Base-by-base conservation (phyloP, 2,329 filamentous ascomycete species). In the Ophiognomonia clavigignenti-juglandacearum region DNA sequence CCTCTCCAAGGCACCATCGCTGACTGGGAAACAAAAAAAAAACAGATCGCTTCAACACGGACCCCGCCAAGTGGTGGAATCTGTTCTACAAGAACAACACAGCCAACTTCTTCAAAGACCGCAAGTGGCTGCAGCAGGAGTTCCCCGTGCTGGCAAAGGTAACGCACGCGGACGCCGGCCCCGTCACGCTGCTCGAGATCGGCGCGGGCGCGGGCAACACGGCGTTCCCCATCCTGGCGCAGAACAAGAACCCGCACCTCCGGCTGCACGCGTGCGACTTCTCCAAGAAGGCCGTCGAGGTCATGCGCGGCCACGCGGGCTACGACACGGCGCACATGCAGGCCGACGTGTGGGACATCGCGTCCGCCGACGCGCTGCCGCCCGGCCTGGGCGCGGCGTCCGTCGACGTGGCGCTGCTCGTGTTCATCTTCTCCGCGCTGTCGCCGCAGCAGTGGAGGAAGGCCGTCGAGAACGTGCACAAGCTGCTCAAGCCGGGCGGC, bases 81-180 rank as follows among this genome's bases (percentile, higher is more conserved):
- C 72, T 86, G 46, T 98, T 98, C 70, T 98, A 98, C 74, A 91
- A 93, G 69, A 96, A 97, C 71, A 97, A 98, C 68, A 88, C 87
- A 18, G 80, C 85, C 59, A 97, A 97, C 62, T 98, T 98, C 70
- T 98, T 98, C 81, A 98, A 98, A 70, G 87, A 98, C 63, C 81
- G 93, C 54, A 97, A 97, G 65, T 98, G 93, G 93, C 72, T 98
- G 26, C 85, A 86, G 54, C 92, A 97, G 65, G 93, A 98, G 65
- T 98, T 98, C 55, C 93, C 93, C 0, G 72, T 97, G 4, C 72
- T 98, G n/a, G 80, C 77, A 20, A 78, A 87, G 48, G 77, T 96
- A 42, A 92, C 86, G 11, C 71, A 76, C 48, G 77, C 81, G 53
- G 82, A 83, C 48, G 82, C 85, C 3, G 88, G 87, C 4, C 76